Percentiles rank a stretch among this genome's conserved stretches.
Evolutionary conservation across 2,329 filamentous ascomycete genomes (phyloP).

Genomic region (Nannizzia gypsea): DNA sequence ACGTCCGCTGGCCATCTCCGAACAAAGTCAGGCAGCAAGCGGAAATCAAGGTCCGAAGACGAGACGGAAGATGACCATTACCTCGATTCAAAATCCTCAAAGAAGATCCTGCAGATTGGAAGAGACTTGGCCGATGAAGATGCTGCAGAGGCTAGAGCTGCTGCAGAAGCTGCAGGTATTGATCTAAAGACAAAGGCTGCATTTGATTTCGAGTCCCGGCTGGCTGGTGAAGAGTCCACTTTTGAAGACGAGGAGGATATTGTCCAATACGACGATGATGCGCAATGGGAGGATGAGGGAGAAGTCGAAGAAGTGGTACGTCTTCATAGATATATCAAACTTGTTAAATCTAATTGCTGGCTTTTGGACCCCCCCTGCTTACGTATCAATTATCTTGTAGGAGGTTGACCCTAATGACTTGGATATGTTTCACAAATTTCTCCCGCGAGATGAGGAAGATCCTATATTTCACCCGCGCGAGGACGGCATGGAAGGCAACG

Average conservation of each 20-base stretch:
- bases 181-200: slow-evolving; percentile 38
- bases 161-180: slow-evolving; percentile 24
- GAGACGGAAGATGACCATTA: slow-evolving; percentile 55
- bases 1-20: slow-evolving; percentile 57
- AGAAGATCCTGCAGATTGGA: slow-evolving; percentile 79
- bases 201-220: slow-evolving; percentile 70
- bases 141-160: slow-evolving; percentile 37
- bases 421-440: slow-evolving; percentile 81
- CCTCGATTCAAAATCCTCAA: slow-evolving; percentile 77
- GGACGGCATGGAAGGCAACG: slow-evolving; percentile 32
- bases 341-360: too few relatives aligned
- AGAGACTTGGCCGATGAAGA: slow-evolving; percentile 82
- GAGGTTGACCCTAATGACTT: slow-evolving; percentile 84
- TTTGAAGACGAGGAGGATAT: slow-evolving; percentile 31
- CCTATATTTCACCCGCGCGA: slow-evolving; percentile 54
- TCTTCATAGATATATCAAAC: not conserved
- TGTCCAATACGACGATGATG: slow-evolving; percentile 44
- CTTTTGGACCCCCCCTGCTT: not conserved
- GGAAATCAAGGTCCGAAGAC: slow-evolving; percentile 46
- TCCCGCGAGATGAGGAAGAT: slow-evolving; percentile 61
- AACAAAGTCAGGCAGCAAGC: slow-evolving; percentile 61
- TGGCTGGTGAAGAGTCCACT: slow-evolving; percentile 43
- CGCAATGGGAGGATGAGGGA: slow-evolving; percentile 65
- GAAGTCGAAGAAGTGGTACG: slow-evolving; percentile 40
- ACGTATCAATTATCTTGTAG: slow-evolving; percentile 21